Conservation (phyloP, 2,329 filamentous ascomycete genomes). For the Lasiodiplodia gonubiensis region DNA sequence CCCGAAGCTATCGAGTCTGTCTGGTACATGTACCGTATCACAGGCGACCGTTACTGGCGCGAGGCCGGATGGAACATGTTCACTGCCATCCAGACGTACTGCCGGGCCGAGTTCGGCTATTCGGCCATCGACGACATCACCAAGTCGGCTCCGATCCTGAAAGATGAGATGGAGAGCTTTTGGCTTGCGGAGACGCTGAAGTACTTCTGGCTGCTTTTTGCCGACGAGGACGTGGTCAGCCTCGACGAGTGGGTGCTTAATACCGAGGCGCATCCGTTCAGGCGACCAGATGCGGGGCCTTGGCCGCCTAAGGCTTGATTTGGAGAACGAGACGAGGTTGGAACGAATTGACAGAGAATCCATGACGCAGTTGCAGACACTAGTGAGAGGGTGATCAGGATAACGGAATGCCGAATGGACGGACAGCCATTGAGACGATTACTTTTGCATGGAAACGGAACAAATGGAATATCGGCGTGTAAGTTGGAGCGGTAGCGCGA, state of each 20-base stretch:
- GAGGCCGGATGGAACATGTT: slow-evolving; percentile 80
- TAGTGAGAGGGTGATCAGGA: no score
- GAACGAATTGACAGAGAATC: no score
- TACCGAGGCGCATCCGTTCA: slow-evolving; percentile 54
- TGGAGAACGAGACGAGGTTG: not conserved
- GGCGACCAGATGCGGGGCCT: slow-evolving; percentile 33
- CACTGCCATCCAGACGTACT: slow-evolving; percentile 64
- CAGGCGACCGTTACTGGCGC: slow-evolving; percentile 68
- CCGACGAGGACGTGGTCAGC: slow-evolving; percentile 63
- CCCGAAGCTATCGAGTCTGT: slow-evolving; percentile 83
- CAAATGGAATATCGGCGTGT: no score
- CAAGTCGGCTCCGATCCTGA: slow-evolving; percentile 48
- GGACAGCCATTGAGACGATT: no score
- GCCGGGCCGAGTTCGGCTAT: slow-evolving; percentile 66
- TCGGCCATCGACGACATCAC: slow-evolving; percentile 72
- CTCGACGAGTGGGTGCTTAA: slow-evolving; percentile 70
- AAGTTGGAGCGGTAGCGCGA: no score
- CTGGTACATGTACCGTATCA: slow-evolving; percentile 77
- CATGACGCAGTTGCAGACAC: no score
- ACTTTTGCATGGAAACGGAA: no score
- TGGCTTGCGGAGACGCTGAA: slow-evolving; percentile 74
- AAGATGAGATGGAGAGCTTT: slow-evolving; percentile 76
- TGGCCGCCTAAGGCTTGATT: not conserved
- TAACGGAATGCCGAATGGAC: no score
- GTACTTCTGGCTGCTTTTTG: slow-evolving; percentile 70